These are phyloP conservation scores for Russula vinacea DNA, from an alignment of 768 basidiomycete species.

Conservation along the genomic window DNA sequence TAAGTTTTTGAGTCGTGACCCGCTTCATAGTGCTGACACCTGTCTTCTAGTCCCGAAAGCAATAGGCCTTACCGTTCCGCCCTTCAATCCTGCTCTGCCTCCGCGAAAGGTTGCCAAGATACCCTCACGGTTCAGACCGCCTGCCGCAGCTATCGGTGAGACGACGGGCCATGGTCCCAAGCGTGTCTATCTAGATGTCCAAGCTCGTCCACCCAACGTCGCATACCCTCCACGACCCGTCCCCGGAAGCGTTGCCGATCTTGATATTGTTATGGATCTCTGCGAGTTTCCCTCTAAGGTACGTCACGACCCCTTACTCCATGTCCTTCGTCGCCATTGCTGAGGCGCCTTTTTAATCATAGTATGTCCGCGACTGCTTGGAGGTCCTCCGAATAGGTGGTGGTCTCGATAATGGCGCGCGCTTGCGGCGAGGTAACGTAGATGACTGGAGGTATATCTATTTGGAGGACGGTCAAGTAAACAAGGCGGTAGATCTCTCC, in stretches of 20 bases:
- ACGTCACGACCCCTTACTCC: not conserved
- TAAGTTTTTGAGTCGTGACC: constrained; percentile 42
- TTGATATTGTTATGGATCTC: constrained; percentile 88
- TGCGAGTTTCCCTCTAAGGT: constrained; percentile 90
- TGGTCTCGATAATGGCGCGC: constrained; percentile 78
- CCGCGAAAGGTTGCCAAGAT: constrained; percentile 46
- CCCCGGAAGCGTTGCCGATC: constrained; percentile 79
- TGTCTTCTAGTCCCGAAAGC: constrained; percentile 61
- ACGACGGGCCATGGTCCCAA: constrained; percentile 74
- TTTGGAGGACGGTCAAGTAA: constrained; percentile 52
- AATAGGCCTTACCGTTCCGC: constrained; percentile 52
- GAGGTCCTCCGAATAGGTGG: constrained; percentile 91
- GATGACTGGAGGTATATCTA: constrained; percentile 90
- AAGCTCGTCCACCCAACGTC: constrained; percentile 55
- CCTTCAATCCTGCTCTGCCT: constrained; percentile 75
- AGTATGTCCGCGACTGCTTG: constrained; percentile 98
- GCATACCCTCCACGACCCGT: constrained; percentile 87
- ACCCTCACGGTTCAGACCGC: constrained; percentile 48
- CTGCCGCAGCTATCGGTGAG: constrained; percentile 48
- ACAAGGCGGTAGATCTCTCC: constrained; percentile 41
- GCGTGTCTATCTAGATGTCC: constrained; percentile 73
- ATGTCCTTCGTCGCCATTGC: not conserved
- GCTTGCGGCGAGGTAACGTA: constrained; percentile 68
- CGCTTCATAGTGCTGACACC: constrained; percentile 13
- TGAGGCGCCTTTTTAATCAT: constrained; percentile 14